These are phyloP conservation scores for Dendrothele bispora DNA, from an alignment of 768 basidiomycete species.

Conservation along the genomic window DNA sequence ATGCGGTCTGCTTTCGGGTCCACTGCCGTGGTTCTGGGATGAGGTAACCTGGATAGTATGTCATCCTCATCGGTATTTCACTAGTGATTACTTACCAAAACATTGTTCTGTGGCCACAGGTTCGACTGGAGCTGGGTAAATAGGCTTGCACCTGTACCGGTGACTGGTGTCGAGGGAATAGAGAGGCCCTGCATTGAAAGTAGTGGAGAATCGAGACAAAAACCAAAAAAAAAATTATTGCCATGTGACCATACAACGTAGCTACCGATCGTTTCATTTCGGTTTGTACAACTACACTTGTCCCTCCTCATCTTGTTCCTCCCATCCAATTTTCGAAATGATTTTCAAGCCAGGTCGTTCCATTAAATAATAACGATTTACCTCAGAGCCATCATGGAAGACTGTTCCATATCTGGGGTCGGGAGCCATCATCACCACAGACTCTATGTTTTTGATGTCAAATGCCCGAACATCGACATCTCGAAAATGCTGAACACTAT, in stretches of 20 bases:
- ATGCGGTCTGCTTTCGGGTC: not conserved
- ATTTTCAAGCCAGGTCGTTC: constrained; percentile 1
- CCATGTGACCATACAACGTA: not conserved
- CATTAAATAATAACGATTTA: constrained; percentile 1
- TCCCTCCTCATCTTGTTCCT: not conserved
- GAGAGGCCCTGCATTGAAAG: no score
- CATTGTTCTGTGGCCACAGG: no score
- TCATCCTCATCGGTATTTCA: no score
- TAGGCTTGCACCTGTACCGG: not conserved
- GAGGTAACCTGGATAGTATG: not conserved
- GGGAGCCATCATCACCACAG: constrained; percentile 23
- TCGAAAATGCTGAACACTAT: not conserved
- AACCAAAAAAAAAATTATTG: not conserved
- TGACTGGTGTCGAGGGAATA: no score
- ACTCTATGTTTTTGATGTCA: constrained; percentile 27
- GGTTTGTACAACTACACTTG: not conserved
- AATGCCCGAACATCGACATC: constrained; percentile 25
- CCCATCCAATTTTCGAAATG: not conserved
- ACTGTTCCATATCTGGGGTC: constrained; percentile 15
- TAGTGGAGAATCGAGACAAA: not conserved
- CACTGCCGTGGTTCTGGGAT: no score
- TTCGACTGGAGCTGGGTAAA: no score
- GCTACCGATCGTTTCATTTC: not conserved
- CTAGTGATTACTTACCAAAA: no score
- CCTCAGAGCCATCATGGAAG: constrained; percentile 5